Percentiles rank a stretch among this genome's conserved stretches.
These are phyloP conservation scores for Gymnopilus dilepis DNA, from an alignment of 768 basidiomycete species.

Conservation along the genomic window DNA sequence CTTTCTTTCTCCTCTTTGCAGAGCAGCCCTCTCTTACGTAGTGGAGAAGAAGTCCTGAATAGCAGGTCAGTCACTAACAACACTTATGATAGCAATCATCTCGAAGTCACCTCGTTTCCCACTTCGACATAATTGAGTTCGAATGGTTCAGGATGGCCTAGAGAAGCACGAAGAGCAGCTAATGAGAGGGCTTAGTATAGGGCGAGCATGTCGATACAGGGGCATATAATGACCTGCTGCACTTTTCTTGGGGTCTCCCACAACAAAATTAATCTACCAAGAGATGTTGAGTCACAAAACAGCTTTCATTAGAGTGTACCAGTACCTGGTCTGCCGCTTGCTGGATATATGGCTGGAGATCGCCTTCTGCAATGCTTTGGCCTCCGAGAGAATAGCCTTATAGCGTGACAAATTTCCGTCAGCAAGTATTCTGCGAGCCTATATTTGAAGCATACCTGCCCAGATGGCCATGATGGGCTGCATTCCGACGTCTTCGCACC, in stretches of 20 bases:
- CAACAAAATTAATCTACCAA: constrained; percentile 15
- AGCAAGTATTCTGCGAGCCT: neutral
- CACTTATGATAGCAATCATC: neutral
- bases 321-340: constrained; percentile 13
- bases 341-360: constrained; percentile 13
- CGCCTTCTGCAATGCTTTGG: constrained; percentile 6
- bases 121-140: constrained; percentile 53
- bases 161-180: constrained; percentile 33
- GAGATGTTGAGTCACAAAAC: neutral
- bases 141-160: constrained; percentile 62
- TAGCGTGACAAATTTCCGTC: neutral
- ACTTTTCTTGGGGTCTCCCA: constrained; percentile 11
- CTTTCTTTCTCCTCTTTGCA: neutral
- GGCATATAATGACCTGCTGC: constrained; percentile 1
- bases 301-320: neutral
- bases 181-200: neutral
- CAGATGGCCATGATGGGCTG: constrained; percentile 9
- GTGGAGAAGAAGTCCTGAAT: constrained; percentile 36
- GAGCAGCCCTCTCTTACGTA: neutral
- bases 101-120: constrained; percentile 54
- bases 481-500: constrained; percentile 4
- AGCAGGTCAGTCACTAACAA: neutral
- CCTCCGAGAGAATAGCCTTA: constrained; percentile 11
- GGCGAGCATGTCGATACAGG: neutral
- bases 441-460: neutral